These are phyloP conservation scores for Vitis amurensis DNA, from an alignment of 164 flowering plant species.

Conservation along the genomic window DNA sequence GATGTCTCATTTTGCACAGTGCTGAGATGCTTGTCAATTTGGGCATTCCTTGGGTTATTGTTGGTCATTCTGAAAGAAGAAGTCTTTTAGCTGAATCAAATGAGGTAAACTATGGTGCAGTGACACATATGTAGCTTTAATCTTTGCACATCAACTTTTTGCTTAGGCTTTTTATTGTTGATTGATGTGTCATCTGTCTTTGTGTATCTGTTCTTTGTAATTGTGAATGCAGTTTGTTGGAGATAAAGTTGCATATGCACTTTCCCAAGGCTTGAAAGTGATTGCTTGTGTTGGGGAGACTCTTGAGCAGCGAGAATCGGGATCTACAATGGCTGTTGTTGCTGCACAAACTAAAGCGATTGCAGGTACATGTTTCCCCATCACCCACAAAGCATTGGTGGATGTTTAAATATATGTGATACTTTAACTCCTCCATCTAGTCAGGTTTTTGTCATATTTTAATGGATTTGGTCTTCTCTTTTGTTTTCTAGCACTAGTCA, in stretches of 20 bases:
- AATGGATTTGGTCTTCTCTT: too few species aligned
- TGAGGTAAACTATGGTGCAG: constrained; percentile 41
- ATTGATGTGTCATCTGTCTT: background rate
- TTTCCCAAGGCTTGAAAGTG: constrained; percentile 74
- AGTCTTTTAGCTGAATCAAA: constrained; percentile 56
- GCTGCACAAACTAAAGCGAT: constrained; percentile 82
- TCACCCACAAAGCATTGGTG: too few species aligned
- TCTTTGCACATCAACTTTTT: background rate
- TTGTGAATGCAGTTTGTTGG: constrained; percentile 63
- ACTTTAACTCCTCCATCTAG: background rate
- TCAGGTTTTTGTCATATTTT: background rate
- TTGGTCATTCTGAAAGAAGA: constrained; percentile 89
- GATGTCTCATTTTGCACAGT: constrained; percentile 34
- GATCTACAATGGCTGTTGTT: constrained; percentile 73
- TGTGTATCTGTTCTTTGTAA: background rate
- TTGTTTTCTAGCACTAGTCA: too few species aligned
- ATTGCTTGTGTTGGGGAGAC: constrained; percentile 89
- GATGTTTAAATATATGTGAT: background rate
- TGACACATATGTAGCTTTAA: background rate
- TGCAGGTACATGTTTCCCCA: constrained; percentile 47
- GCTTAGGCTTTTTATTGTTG: background rate
- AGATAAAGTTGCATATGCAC: constrained; percentile 86
- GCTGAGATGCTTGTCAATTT: constrained; percentile 85
- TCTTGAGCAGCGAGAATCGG: constrained; percentile 83
- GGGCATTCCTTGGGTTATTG: constrained; percentile 80